phyloP scores from a whole-genome alignment of 106 monocot genomes.

The Acorus calamus region DNA sequence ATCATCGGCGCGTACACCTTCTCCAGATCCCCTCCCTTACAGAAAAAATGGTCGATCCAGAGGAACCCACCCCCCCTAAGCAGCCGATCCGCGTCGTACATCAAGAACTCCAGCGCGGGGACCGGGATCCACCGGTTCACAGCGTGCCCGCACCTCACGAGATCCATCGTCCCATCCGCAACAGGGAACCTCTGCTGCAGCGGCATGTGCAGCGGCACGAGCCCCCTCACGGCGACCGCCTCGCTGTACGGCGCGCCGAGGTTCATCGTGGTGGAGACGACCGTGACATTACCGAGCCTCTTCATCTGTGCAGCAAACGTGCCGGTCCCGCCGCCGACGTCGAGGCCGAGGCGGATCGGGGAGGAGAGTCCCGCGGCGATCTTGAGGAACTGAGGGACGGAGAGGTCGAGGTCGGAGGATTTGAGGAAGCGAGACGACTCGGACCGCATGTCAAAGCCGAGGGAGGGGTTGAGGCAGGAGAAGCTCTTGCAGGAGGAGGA shows the following conservation, averaged over 20 bases:
- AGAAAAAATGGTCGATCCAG: slow-evolving; percentile 94
- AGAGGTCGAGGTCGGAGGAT: slow-evolving; percentile 11
- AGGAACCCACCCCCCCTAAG: slow-evolving; percentile 59
- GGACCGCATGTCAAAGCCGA: slow-evolving; percentile 7
- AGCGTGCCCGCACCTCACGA: slow-evolving; percentile 80
- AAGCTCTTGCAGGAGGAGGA: slow-evolving; percentile 20
- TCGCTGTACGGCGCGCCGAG: slow-evolving; percentile 12
- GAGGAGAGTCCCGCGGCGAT: slow-evolving; percentile 6
- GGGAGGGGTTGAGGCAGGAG: slow-evolving; percentile 5
- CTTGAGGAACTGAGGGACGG: not conserved
- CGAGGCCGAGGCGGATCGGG: slow-evolving; percentile 13
- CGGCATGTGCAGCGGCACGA: slow-evolving; percentile 29
- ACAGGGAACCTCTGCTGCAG: slow-evolving; percentile 88
- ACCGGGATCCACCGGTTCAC: slow-evolving; percentile 95
- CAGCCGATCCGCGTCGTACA: slow-evolving; percentile 76
- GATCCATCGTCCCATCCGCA: slow-evolving; percentile 52
- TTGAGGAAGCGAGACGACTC: slow-evolving; percentile 18
- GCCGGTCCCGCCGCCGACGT: slow-evolving; percentile 16
- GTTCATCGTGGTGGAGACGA: slow-evolving; percentile 11
- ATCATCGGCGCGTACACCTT: slow-evolving; percentile 41
- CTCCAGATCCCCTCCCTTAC: slow-evolving; percentile 33
- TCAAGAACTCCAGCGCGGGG: slow-evolving; percentile 58
- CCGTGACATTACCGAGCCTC: slow-evolving; percentile 18
- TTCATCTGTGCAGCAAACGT: slow-evolving; percentile 19
- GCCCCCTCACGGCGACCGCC: slow-evolving; percentile 9